These are phyloP conservation scores for Maudiozyma pseudohumilis DNA, from an alignment of 805 yeast genomes.

Conservation along the genomic window DNA sequence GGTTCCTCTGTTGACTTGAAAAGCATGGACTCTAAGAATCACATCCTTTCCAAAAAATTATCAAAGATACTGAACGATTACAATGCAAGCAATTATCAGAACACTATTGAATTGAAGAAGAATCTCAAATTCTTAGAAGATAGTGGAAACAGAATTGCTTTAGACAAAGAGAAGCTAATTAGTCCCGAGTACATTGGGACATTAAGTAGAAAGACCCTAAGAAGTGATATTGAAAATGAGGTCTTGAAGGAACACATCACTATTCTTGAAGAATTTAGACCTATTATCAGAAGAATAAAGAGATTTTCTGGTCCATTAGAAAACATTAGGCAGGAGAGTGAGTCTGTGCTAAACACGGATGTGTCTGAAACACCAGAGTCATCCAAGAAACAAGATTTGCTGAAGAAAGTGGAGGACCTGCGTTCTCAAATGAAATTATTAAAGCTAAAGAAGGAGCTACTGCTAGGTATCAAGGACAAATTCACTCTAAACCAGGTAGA, in stretches of 20 bases:
- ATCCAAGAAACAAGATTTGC: conserved; percentile 15
- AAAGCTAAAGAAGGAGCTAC: conserved; percentile 40
- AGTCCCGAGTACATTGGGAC: conserved; percentile 42
- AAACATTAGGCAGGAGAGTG: conserved; percentile 14
- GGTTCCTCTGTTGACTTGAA: conserved; percentile 1
- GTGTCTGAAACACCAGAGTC: background rate
- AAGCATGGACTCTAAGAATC: conserved; percentile 14
- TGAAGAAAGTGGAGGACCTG: conserved; percentile 11
- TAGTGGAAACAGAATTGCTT: conserved; percentile 17
- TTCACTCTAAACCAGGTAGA: conserved; percentile 69
- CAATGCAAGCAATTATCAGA: conserved; percentile 18
- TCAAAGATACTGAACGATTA: conserved; percentile 29
- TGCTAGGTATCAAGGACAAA: conserved; percentile 44
- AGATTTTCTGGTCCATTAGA: conserved; percentile 22
- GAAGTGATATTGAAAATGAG: conserved; percentile 53
- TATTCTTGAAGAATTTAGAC: conserved; percentile 36
- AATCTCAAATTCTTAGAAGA: conserved; percentile 28
- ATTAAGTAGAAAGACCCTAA: conserved; percentile 47
- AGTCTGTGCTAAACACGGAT: background rate
- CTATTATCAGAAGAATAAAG: conserved; percentile 35
- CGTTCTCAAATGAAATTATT: conserved; percentile 12
- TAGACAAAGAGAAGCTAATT: conserved; percentile 35
- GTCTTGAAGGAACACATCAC: conserved; percentile 46
- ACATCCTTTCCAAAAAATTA: conserved; percentile 27
- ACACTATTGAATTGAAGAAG: conserved; percentile 28